Conservation (phyloP, 805 yeast genomes). For the Cyberlindnera mycetangii region DNA sequence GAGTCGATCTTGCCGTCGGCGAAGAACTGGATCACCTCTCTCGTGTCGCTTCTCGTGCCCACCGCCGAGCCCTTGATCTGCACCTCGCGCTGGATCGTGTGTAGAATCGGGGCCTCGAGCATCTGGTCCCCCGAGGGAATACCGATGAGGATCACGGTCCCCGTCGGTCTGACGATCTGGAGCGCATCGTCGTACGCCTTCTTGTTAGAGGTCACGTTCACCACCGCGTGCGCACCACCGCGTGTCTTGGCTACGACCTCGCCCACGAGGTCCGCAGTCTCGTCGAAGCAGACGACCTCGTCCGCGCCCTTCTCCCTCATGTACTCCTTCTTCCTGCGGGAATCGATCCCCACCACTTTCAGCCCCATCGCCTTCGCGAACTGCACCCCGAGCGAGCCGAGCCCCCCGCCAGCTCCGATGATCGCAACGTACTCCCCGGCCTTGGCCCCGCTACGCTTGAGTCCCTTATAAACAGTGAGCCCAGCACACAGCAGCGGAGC, state of each 20-base stretch:
- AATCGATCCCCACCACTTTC: slow-evolving; percentile 64
- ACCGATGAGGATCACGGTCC: slow-evolving; percentile 66
- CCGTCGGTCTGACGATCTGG: slow-evolving; percentile 53
- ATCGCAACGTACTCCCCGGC: slow-evolving; percentile 70
- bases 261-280: slow-evolving; percentile 44
- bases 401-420: slow-evolving; percentile 75
- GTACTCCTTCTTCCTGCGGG: slow-evolving; percentile 51
- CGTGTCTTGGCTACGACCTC: slow-evolving; percentile 29
- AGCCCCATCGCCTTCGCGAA: slow-evolving; percentile 70
- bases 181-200: slow-evolving; percentile 54
- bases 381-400: slow-evolving; percentile 67
- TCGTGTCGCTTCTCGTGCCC: slow-evolving; percentile 42
- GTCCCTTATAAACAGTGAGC: slow-evolving; percentile 81
- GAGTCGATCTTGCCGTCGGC: slow-evolving; percentile 57
- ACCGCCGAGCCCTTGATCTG: slow-evolving; percentile 71
- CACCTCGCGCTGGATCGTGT: slow-evolving; percentile 11
- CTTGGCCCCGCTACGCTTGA: slow-evolving; percentile 62
- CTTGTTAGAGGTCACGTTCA: slow-evolving; percentile 62
- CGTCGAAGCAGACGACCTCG: slow-evolving; percentile 49
- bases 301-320: slow-evolving; percentile 55
- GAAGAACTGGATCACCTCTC: slow-evolving; percentile 65
- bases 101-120: slow-evolving; percentile 40
- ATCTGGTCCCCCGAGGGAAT: slow-evolving; percentile 69
- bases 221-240: slow-evolving; percentile 69
- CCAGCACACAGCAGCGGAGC: slow-evolving; percentile 87